phyloP scores from a whole-genome alignment of 2,329 filamentous ascomycete species.

The Epichloe coenophiala region DNA sequence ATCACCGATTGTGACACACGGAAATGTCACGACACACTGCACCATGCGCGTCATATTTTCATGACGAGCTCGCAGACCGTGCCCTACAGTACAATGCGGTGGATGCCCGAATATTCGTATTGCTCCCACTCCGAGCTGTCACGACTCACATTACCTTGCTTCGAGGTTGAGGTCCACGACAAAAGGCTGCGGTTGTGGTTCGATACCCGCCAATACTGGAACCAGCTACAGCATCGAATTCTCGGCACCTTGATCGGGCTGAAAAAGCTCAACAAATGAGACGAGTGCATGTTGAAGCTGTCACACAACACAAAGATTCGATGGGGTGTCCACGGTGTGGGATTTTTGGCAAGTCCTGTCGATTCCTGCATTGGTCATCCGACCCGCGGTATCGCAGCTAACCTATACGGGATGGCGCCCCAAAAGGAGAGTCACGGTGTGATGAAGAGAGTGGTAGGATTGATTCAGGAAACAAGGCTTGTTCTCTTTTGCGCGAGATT shows the following conservation, averaged over 20 bases:
- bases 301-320: background rate
- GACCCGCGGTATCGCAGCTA: background rate
- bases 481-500: conserved; percentile 21
- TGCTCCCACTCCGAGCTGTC: background rate
- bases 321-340: background rate
- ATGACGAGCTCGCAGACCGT: conserved; percentile 1
- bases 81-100: background rate
- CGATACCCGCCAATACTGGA: no score
- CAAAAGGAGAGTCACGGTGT: conserved; percentile 30
- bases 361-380: background rate
- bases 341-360: background rate
- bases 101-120: background rate
- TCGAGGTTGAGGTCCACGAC: background rate
- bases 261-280: background rate
- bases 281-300: background rate
- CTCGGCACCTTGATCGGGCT: background rate
- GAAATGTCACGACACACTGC: background rate
- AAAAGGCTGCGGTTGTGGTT: background rate
- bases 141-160: background rate
- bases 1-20: background rate
- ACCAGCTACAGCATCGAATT: no score
- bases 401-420: conserved; percentile 8
- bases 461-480: conserved; percentile 23
- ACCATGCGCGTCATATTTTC: conserved; percentile 4
- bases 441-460: conserved; percentile 29